phyloP scores from a whole-genome alignment of 306 rosid species.

The Inga laurina region DNA sequence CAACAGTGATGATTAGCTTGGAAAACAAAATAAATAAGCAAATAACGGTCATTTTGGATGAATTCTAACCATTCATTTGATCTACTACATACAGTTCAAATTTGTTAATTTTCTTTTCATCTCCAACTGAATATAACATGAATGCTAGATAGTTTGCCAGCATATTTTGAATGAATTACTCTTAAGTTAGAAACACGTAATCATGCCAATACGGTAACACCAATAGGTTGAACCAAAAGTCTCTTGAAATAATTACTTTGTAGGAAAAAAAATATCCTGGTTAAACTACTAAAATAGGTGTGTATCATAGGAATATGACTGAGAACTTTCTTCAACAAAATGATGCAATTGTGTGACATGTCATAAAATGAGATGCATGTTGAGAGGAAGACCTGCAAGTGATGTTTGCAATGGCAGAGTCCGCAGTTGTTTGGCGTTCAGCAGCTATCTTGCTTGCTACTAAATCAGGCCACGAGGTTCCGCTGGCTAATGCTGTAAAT shows the following conservation, averaged over 20 bases:
- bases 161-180: conserved; percentile 4
- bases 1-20: conserved; percentile 5
- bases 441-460: conserved; percentile 99
- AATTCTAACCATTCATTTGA: not conserved
- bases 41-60: not conserved
- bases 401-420: conserved; percentile 96
- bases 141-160: too few relatives aligned
- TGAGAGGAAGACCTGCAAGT: conserved; percentile 82
- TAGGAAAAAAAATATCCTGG: not conserved
- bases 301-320: conserved; percentile 13
- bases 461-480: conserved; percentile 99
- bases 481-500: conserved; percentile 86
- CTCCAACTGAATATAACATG: not conserved
- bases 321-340: conserved; percentile 17
- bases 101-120: not conserved
- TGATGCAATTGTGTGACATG: conserved; percentile 17
- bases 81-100: not conserved
- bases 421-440: conserved; percentile 92
- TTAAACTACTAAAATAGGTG: not conserved
- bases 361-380: conserved; percentile 25
- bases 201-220: conserved; percentile 15
- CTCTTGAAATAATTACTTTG: not conserved
- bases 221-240: conserved; percentile 5
- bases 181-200: conserved; percentile 19
- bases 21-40: conserved; percentile 10